These are phyloP conservation scores for Theileria orientalis DNA, from an alignment of 169 alveolate genomes.

Conservation along the genomic window DNA sequence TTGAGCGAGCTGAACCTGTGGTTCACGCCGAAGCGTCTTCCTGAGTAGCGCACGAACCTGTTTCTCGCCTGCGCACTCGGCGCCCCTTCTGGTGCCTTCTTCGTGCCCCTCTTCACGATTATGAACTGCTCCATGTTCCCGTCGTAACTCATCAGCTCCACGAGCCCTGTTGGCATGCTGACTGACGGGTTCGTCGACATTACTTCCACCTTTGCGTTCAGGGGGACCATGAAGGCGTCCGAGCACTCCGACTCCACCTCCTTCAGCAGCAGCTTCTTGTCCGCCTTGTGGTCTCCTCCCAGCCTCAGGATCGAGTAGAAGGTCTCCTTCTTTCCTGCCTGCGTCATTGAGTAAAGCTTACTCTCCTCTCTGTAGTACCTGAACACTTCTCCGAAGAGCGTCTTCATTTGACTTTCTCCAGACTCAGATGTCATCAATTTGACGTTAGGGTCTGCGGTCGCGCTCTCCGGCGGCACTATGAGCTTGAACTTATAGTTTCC, in stretches of 20 bases:
- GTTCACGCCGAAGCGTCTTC: background rate
- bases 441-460: background rate
- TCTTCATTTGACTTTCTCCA: background rate
- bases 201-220: slow-evolving; percentile 1
- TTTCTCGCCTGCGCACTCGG: background rate
- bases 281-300: background rate
- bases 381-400: background rate
- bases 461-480: slow-evolving; percentile 1
- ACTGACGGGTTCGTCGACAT: background rate
- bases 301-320: background rate
- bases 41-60: background rate
- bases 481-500: slow-evolving; percentile 20
- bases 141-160: background rate
- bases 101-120: background rate
- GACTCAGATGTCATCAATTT: background rate
- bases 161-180: background rate
- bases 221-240: slow-evolving; percentile 1
- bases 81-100: background rate
- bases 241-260: background rate
- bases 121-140: background rate
- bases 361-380: slow-evolving; percentile 4
- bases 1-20: slow-evolving; percentile 14
- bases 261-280: slow-evolving; percentile 1
- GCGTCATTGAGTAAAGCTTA: background rate
- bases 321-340: background rate